Percentiles rank a stretch among this genome's conserved stretches.
These are phyloP conservation scores for Linderniella brevidens DNA, from an alignment of 257 asterid species.

Conservation along the genomic window DNA sequence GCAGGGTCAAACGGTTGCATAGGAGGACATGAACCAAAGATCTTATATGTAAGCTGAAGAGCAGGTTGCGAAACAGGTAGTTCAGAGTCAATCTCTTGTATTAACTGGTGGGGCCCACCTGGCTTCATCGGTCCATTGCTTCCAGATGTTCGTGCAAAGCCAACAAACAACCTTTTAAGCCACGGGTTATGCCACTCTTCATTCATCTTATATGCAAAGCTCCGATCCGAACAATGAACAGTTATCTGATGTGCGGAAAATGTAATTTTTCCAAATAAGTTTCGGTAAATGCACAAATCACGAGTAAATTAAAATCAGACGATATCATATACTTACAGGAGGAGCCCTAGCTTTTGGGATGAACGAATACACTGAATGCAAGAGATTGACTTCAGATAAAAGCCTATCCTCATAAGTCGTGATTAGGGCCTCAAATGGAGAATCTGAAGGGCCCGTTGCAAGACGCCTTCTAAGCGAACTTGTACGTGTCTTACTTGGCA, in stretches of 20 bases:
- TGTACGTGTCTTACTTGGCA: slow-evolving; percentile 47
- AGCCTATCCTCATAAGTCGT: slow-evolving; percentile 64
- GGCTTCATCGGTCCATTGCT: slow-evolving; percentile 87
- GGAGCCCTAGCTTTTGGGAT: slow-evolving; percentile 93
- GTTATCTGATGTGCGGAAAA: slow-evolving; percentile 37
- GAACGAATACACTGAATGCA: slow-evolving; percentile 77
- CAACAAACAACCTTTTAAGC: slow-evolving; percentile 80
- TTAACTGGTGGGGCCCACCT: slow-evolving; percentile 41
- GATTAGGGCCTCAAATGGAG: slow-evolving; percentile 80
- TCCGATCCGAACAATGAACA: slow-evolving; percentile 74
- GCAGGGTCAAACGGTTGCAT: slow-evolving; percentile 99
- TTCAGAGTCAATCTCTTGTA: slow-evolving; percentile 85
- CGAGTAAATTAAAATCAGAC: not conserved
- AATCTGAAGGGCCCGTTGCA: slow-evolving; percentile 57
- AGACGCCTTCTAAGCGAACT: slow-evolving; percentile 28
- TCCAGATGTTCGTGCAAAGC: slow-evolving; percentile 90
- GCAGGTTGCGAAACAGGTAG: slow-evolving; percentile 71
- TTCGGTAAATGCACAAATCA: not conserved
- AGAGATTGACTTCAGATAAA: slow-evolving; percentile 45
- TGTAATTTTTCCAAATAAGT: slow-evolving; percentile 12
- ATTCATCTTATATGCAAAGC: slow-evolving; percentile 62
- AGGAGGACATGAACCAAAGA: slow-evolving; percentile 97
- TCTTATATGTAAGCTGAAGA: slow-evolving; percentile 70
- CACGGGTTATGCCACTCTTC: slow-evolving; percentile 94
- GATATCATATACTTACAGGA: slow-evolving; percentile 41